Percentiles rank a stretch among this genome's conserved stretches.
These are phyloP conservation scores for Russula emetica DNA, from an alignment of 768 basidiomycete species.

Conservation along the genomic window DNA sequence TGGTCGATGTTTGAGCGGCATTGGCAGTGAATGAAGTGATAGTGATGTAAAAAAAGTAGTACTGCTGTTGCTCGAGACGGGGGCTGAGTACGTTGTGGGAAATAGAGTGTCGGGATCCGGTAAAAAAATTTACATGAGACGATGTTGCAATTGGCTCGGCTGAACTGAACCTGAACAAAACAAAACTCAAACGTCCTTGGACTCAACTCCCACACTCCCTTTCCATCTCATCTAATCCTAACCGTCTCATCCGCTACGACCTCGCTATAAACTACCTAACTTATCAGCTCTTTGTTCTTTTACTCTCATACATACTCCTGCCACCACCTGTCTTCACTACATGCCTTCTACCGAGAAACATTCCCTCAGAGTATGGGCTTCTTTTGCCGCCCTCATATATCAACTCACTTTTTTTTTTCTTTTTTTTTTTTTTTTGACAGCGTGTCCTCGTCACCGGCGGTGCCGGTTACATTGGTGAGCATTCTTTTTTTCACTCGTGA, in stretches of 20 bases:
- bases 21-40: background rate
- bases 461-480: constrained; percentile 83
- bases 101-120: background rate
- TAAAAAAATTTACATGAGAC: constrained; percentile 5
- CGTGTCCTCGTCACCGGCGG: constrained; percentile 72
- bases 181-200: background rate
- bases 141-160: constrained; percentile 18
- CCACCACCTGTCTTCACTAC: background rate
- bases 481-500: constrained; percentile 20
- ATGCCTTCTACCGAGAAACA: constrained; percentile 22
- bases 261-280: constrained; percentile 12
- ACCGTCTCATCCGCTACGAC: constrained; percentile 4
- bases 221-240: constrained; percentile 20
- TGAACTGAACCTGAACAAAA: background rate
- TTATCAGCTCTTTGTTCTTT: constrained; percentile 16
- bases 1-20: background rate
- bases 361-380: constrained; percentile 19
- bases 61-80: no score
- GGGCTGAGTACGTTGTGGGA: background rate
- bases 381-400: constrained; percentile 10
- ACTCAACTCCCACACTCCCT: constrained; percentile 2
- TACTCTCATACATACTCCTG: constrained; percentile 12
- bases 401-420: constrained; percentile 15
- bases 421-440: constrained; percentile 34
- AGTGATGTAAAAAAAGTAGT: background rate